These are phyloP conservation scores for Paracoccidioides brasiliensis DNA, from an alignment of 2,329 filamentous ascomycete species.

Conservation along the genomic window DNA sequence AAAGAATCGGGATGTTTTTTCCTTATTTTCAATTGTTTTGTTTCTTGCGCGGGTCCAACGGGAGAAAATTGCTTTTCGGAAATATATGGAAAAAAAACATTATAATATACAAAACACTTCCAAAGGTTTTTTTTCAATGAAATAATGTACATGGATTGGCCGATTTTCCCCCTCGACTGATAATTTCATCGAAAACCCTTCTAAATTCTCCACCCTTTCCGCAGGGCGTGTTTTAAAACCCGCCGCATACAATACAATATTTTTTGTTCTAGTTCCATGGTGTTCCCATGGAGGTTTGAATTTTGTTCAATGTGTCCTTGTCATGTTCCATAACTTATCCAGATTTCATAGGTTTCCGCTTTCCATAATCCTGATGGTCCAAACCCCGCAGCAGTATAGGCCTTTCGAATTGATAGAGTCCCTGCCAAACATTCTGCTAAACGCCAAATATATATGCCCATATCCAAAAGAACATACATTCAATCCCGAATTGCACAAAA, in stretches of 20 bases:
- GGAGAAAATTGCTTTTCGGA: background rate
- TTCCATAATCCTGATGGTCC: background rate
- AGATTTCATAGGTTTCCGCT: background rate
- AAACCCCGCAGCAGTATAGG: background rate
- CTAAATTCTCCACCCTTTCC: background rate
- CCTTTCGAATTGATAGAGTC: background rate
- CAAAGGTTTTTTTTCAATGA: slow-evolving; percentile 2
- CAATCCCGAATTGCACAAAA: background rate
- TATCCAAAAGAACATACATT: background rate
- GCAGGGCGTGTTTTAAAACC: slow-evolving; percentile 6
- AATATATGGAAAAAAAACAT: slow-evolving; percentile 1
- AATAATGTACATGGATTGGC: slow-evolving; percentile 3
- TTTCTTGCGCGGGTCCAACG: background rate
- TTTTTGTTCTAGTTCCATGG: background rate
- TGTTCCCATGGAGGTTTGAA: background rate
- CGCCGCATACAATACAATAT: slow-evolving; percentile 8
- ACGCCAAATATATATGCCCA: background rate
- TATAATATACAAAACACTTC: background rate
- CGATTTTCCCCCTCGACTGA: background rate
- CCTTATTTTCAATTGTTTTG: background rate
- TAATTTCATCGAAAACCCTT: background rate
- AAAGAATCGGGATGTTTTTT: background rate
- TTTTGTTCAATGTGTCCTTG: background rate
- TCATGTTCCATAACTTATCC: background rate
- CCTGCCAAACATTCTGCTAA: background rate